These are phyloP conservation scores for Penicillium waksmanii DNA, from an alignment of 495 filamentous ascomycete genomes.

Conservation along the genomic window DNA sequence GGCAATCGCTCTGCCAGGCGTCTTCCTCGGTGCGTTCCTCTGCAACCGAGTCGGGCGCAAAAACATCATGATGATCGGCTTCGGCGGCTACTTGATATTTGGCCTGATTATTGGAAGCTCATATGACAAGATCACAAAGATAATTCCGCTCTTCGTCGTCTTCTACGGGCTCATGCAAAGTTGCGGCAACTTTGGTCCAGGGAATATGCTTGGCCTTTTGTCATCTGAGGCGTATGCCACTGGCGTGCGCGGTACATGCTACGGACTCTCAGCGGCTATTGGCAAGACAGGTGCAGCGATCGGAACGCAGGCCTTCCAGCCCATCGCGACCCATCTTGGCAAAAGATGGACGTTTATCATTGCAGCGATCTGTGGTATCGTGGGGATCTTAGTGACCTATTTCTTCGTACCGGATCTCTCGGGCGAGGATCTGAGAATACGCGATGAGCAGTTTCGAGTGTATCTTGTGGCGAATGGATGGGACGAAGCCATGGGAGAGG, in stretches of 20 bases:
- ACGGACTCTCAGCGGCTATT: constrained; percentile 56
- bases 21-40: constrained; percentile 52
- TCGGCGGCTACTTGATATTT: constrained; percentile 54
- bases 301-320: constrained; percentile 56
- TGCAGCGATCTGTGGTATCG: constrained; percentile 56
- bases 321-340: constrained; percentile 46
- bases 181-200: constrained; percentile 55
- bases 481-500: constrained; percentile 53
- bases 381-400: constrained; percentile 53
- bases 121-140: constrained; percentile 52
- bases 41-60: constrained; percentile 53
- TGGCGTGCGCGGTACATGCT: constrained; percentile 53
- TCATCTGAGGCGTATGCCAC: constrained; percentile 57
- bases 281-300: constrained; percentile 56
- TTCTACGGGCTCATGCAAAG: constrained; percentile 58
- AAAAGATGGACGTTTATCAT: constrained; percentile 58
- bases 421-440: constrained; percentile 44
- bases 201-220: constrained; percentile 53
- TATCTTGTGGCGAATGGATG: constrained; percentile 52
- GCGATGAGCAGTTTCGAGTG: constrained; percentile 49
- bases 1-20: constrained; percentile 49
- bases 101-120: constrained; percentile 56
- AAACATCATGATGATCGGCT: constrained; percentile 58
- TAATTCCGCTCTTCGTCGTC: constrained; percentile 56
- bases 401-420: constrained; percentile 55